Percentiles rank a stretch among this genome's conserved stretches.
Evolutionary conservation across 345 rosid genomes (phyloP).

Genomic region (Nephelium lappaceum): DNA sequence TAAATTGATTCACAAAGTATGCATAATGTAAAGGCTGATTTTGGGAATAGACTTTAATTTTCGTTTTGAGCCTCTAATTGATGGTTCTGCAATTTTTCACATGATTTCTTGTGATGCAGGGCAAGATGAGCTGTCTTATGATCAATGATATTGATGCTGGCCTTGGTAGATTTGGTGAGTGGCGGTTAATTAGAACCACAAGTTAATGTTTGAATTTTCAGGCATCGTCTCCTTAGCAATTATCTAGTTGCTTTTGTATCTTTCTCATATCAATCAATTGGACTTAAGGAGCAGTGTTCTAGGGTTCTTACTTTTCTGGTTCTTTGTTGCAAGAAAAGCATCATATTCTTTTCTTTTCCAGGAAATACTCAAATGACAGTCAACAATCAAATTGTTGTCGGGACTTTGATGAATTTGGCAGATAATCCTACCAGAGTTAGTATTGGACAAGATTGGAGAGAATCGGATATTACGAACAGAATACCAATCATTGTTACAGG

Average conservation of each 20-base stretch:
- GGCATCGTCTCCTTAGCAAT: neutral
- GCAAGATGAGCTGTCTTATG: conserved; percentile 97
- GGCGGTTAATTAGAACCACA: conserved; percentile 1
- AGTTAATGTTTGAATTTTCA: neutral
- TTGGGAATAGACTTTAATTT: neutral
- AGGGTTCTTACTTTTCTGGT: neutral
- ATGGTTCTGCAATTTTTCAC: conserved; percentile 4
- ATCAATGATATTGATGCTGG: conserved; percentile 98
- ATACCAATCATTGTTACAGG: conserved; percentile 91
- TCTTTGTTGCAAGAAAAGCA: neutral
- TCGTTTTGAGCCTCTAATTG: neutral
- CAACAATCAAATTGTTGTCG: conserved; percentile 92
- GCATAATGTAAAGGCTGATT: neutral
- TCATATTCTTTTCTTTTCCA: conserved; percentile 25
- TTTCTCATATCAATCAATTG: neutral
- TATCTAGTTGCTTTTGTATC: neutral
- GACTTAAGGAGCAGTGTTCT: neutral
- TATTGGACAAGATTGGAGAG: conserved; percentile 96
- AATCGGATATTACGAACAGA: conserved; percentile 73
- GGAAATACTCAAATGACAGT: conserved; percentile 95
- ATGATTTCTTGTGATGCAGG: conserved; percentile 53
- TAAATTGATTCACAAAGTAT: neutral
- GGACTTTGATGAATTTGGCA: conserved; percentile 88
- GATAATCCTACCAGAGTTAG: conserved; percentile 97
- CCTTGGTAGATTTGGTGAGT: conserved; percentile 93